phyloP scores from a whole-genome alignment of 192 early-diverging fungal genomes.

The Glomus cerebriforme region DNA sequence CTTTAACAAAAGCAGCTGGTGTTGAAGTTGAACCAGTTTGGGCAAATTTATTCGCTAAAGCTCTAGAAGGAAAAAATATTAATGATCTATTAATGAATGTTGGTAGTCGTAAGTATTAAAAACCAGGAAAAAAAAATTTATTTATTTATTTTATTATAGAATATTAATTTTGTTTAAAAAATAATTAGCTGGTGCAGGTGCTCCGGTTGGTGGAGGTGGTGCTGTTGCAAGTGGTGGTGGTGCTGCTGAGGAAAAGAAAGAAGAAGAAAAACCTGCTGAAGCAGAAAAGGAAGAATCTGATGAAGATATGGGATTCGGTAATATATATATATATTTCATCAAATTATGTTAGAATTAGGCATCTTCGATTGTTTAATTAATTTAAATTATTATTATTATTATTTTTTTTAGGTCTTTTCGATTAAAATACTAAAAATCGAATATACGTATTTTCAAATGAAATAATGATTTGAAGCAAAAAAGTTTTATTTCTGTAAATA shows the following conservation, averaged over 20 bases:
- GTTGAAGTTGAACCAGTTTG: slow-evolving; percentile 92
- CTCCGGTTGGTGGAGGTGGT: slow-evolving; percentile 47
- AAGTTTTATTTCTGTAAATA: background rate
- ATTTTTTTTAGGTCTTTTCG: slow-evolving; percentile 50
- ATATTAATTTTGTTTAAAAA: background rate
- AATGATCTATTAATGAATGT: slow-evolving; percentile 88
- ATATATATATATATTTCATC: background rate
- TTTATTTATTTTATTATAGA: background rate
- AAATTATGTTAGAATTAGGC: too few relatives aligned
- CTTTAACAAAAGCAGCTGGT: slow-evolving; percentile 90
- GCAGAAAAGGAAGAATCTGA: slow-evolving; percentile 80
- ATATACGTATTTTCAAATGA: background rate
- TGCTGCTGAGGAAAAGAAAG: slow-evolving; percentile 43
- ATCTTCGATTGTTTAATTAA: too few relatives aligned
- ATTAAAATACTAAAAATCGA: slow-evolving; percentile 48
- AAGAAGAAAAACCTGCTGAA: slow-evolving; percentile 55
- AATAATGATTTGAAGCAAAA: background rate
- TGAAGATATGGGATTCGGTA: slow-evolving; percentile 85
- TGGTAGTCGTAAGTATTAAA: slow-evolving; percentile 57
- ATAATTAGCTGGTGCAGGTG: slow-evolving; percentile 33
- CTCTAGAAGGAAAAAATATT: slow-evolving; percentile 91
- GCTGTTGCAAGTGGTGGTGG: slow-evolving; percentile 42
- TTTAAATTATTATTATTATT: slow-evolving; percentile 11
- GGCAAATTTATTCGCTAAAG: slow-evolving; percentile 97
- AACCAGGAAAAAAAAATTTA: background rate